Conservation (phyloP, 2,329 filamentous ascomycete species). For the Ophiostoma fasciatum region DNA sequence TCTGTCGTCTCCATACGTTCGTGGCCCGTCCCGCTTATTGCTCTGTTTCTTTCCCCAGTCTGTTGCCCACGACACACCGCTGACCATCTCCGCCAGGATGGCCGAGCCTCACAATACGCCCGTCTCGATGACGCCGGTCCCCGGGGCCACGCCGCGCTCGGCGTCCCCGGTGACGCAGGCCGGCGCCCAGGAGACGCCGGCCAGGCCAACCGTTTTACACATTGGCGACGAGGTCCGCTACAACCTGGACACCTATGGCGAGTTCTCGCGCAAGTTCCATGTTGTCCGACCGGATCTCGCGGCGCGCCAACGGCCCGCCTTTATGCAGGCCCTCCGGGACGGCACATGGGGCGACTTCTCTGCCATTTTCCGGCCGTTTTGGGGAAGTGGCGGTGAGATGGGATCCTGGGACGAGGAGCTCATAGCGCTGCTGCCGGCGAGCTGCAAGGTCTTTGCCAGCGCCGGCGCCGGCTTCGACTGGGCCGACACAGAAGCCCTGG, state of each 20-base stretch:
- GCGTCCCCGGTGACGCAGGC: constrained; percentile 12
- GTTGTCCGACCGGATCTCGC: constrained; percentile 28
- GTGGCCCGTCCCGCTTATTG: too few relatives aligned
- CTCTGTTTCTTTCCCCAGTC: too few relatives aligned
- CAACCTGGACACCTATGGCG: constrained; percentile 30
- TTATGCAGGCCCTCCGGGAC: constrained; percentile 33
- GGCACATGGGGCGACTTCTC: constrained; percentile 38
- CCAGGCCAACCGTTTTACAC: constrained; percentile 42
- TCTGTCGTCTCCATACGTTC: too few relatives aligned
- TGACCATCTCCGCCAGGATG: too few relatives aligned
- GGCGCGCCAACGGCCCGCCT: constrained; percentile 35
- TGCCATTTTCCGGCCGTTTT: constrained; percentile 21
- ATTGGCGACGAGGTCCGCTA: constrained; percentile 51
- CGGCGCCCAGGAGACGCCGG: background rate
- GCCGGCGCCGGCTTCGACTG: constrained; percentile 54
- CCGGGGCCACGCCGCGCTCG: constrained; percentile 17
- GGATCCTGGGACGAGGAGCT: constrained; percentile 13
- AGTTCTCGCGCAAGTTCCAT: constrained; percentile 29
- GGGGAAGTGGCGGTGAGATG: constrained; percentile 14
- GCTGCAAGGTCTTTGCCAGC: constrained; percentile 46
- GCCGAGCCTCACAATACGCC: constrained; percentile 19
- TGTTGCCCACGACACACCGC: background rate
- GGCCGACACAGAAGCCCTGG: constrained; percentile 47
- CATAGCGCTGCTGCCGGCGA: constrained; percentile 31
- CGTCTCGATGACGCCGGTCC: constrained; percentile 14